These are phyloP conservation scores for Penstemon davidsonii DNA, from an alignment of 257 asterid genomes.

Conservation along the genomic window DNA sequence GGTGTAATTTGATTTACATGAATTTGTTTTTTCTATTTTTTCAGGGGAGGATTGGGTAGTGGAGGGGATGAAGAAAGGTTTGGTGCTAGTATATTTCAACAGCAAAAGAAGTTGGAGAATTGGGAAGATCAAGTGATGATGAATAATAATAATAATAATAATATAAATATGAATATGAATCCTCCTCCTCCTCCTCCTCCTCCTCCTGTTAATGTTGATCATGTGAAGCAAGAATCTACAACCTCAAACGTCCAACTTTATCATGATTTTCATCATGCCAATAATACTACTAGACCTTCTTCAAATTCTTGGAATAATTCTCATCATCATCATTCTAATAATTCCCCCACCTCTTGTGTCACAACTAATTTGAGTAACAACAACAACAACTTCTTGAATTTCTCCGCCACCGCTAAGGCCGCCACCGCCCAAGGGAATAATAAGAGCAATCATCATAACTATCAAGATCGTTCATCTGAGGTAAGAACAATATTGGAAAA, in stretches of 20 bases:
- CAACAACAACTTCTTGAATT: slow-evolving; percentile 50
- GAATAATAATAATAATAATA: slow-evolving; percentile 27
- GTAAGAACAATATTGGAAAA: slow-evolving; percentile 25
- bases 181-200: slow-evolving; percentile 14
- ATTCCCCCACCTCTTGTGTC: slow-evolving; percentile 67
- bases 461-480: slow-evolving; percentile 67
- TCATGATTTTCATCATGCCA: slow-evolving; percentile 33
- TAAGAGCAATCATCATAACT: slow-evolving; percentile 30
- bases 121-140: slow-evolving; percentile 72
- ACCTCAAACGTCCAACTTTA: slow-evolving; percentile 27
- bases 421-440: slow-evolving; percentile 24
- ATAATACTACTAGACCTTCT: slow-evolving; percentile 12
- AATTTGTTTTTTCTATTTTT: background rate
- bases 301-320: slow-evolving; percentile 43
- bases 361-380: slow-evolving; percentile 40
- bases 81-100: slow-evolving; percentile 53
- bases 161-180: slow-evolving; percentile 31
- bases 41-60: slow-evolving; percentile 52
- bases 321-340: slow-evolving; percentile 39
- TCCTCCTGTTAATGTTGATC: slow-evolving; percentile 29
- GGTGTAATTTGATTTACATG: background rate
- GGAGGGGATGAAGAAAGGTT: slow-evolving; percentile 59
- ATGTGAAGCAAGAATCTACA: slow-evolving; percentile 57
- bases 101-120: slow-evolving; percentile 63
- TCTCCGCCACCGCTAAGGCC: slow-evolving; percentile 38